Evolutionary conservation across 1,284 basidiomycete genomes (phyloP).

Genomic region (Boletus semigastroideus): DNA sequence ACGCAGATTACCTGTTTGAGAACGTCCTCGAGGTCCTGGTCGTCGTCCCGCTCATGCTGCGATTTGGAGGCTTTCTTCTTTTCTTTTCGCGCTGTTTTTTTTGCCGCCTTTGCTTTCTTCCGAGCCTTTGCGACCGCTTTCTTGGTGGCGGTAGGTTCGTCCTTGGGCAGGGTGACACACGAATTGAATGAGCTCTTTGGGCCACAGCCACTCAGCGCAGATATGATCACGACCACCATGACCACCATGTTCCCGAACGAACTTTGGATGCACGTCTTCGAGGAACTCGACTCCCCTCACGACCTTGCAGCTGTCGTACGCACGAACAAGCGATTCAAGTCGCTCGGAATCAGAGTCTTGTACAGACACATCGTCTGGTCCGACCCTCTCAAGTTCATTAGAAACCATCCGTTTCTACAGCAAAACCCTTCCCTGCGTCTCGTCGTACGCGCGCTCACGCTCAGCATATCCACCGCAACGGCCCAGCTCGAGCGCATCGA

Average conservation of each 20-base stretch:
- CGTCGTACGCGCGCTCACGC: conserved; percentile 22
- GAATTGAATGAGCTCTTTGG: not conserved
- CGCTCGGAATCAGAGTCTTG: conserved; percentile 33
- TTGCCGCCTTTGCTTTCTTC: conserved; percentile 70
- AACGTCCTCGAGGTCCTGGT: conserved; percentile 79
- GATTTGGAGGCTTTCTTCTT: conserved; percentile 56
- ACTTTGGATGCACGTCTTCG: conserved; percentile 28
- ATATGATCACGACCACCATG: not conserved
- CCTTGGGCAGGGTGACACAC: conserved; percentile 18
- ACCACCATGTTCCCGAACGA: conserved; percentile 23
- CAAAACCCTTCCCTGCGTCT: conserved; percentile 5
- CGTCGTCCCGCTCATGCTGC: conserved; percentile 62
- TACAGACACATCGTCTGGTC: conserved; percentile 40
- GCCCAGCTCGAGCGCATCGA: conserved; percentile 24
- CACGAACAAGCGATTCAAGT: conserved; percentile 34
- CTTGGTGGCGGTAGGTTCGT: conserved; percentile 34
- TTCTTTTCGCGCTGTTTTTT: conserved; percentile 72
- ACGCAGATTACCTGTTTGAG: conserved; percentile 59
- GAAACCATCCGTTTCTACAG: conserved; percentile 17
- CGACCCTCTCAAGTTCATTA: conserved; percentile 28
- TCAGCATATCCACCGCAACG: conserved; percentile 27
- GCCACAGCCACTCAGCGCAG: conserved; percentile 4
- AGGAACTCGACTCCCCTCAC: conserved; percentile 27
- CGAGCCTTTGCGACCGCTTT: conserved; percentile 61
- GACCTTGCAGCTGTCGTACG: conserved; percentile 36